Percentiles rank a stretch among this genome's conserved stretches.
Conservation (phyloP, 306 rosid species). For the Trifolium dubium region DNA sequence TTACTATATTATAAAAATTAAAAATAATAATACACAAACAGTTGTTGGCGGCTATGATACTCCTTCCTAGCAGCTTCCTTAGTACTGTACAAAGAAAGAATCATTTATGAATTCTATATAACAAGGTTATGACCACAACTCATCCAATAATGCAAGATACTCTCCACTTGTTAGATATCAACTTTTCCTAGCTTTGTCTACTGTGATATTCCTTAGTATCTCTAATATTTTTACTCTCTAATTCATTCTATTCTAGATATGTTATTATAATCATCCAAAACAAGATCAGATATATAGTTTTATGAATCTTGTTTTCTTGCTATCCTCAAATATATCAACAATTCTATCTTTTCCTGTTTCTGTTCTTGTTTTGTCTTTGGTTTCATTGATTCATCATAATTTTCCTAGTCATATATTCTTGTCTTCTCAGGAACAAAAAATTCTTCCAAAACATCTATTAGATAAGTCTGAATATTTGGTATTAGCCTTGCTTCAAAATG, state of each 20-base stretch:
- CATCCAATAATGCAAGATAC: slow-evolving; percentile 8
- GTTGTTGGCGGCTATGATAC: slow-evolving; percentile 38
- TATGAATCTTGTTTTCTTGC: slow-evolving; percentile 30
- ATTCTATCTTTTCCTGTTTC: not conserved
- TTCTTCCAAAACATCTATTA: not conserved
- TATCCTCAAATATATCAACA: not conserved
- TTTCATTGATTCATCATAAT: not conserved
- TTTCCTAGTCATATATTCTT: not conserved
- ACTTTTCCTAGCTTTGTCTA: slow-evolving; percentile 6
- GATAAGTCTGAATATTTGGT: not conserved
- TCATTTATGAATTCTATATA: slow-evolving; percentile 9
- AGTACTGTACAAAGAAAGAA: not conserved
- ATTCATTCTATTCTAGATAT: slow-evolving; percentile 2
- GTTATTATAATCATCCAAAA: not conserved
- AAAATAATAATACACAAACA: not conserved
- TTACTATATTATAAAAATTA: not conserved
- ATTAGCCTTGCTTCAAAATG: slow-evolving; percentile 38
- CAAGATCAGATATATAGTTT: slow-evolving; percentile 6
- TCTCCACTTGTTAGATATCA: slow-evolving; percentile 5
- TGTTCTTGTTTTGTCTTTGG: slow-evolving; percentile 28
- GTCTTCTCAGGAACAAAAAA: not conserved
- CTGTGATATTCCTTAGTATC: not conserved
- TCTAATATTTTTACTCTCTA: slow-evolving; percentile 11
- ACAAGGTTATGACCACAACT: not conserved
- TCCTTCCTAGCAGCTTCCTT: slow-evolving; percentile 46